Base-by-base conservation (phyloP, 2,329 filamentous ascomycete genomes). In the Emergomyces orientalis region DNA sequence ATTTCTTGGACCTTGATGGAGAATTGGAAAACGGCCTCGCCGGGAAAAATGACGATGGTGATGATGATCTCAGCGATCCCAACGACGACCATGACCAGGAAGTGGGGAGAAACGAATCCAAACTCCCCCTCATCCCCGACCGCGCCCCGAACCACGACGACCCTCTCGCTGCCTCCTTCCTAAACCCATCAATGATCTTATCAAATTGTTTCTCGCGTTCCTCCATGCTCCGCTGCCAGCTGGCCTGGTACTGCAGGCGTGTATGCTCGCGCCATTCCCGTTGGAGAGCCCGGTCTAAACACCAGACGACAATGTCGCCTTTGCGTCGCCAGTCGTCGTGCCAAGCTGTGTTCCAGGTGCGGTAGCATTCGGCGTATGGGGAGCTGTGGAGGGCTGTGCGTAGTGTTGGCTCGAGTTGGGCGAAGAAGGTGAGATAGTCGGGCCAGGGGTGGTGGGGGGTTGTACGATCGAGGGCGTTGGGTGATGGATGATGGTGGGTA, bases 291-390 rank as follows among this genome's bases (percentile, higher is more conserved):
- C 71, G 64, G 51, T 78, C 75, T 1, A 79, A 70, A 62, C 80
- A 85, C 83, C 83, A 87, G 32, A 86, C 83, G 25, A 87, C 71
- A 39, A 88, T 80, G 73, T 87, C 84, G n/a, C 85, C 85, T 27
- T 74, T 74, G 61, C 85, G 77, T 62, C 85, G 79, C 77, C 75
- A 78, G 71, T 88, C 85, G 67, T 87, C 85, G 70, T 87, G 85
- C 75, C 80, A 86, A 64, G 82, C 81, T 39, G 80, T 82, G 68
- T 87, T 88, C 71, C 81, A 86, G 4, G 81, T 81, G 58, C 84
- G 77, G 78, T 79, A 83, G 69, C 84, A 86, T 73, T 86, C 82
- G 37, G 67, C 72, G 70, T 88, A 88, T 37, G 73, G 73, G 27
- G 76, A 82, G 13, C 59, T 70, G 62, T 71, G 73, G 58, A 86